These are phyloP conservation scores for Plasmodium yoelii DNA, from an alignment of 169 alveolate species.

Conservation along the genomic window DNA sequence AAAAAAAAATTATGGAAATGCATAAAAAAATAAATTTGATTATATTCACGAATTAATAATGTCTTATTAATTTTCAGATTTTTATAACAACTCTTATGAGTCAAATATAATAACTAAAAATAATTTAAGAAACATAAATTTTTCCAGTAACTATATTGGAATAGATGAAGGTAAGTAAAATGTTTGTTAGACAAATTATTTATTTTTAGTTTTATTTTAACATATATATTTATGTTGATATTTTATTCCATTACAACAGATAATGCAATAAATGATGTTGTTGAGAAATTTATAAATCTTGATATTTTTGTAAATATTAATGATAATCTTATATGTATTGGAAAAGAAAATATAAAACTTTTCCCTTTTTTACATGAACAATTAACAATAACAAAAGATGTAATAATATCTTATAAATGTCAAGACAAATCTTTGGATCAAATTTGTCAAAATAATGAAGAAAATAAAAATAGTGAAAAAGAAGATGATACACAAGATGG, in stretches of 20 bases:
- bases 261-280: slow-evolving; percentile 38
- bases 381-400: slow-evolving; percentile 36
- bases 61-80: slow-evolving; percentile 8
- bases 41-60: not conserved
- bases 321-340: slow-evolving; percentile 27
- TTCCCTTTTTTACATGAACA: slow-evolving; percentile 74
- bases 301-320: slow-evolving; percentile 35
- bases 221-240: no score
- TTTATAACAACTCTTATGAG: slow-evolving; percentile 35
- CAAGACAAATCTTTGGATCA: slow-evolving; percentile 5
- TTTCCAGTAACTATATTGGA: slow-evolving; percentile 43
- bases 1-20: not conserved
- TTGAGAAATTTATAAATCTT: slow-evolving; percentile 21
- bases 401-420: slow-evolving; percentile 32
- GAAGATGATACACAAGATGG: slow-evolving; percentile 15
- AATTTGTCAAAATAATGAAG: not conserved
- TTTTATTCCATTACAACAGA: slow-evolving; percentile 8
- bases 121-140: slow-evolving; percentile 24
- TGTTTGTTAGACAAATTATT: not conserved
- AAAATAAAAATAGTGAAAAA: slow-evolving; percentile 8
- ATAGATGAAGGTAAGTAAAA: slow-evolving; percentile 31
- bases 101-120: slow-evolving; percentile 37
- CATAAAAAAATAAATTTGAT: not conserved
- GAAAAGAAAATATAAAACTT: slow-evolving; percentile 27
- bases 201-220: not conserved